Conservation (phyloP, 331 rosid species). For the Pyracantha coccinea region DNA sequence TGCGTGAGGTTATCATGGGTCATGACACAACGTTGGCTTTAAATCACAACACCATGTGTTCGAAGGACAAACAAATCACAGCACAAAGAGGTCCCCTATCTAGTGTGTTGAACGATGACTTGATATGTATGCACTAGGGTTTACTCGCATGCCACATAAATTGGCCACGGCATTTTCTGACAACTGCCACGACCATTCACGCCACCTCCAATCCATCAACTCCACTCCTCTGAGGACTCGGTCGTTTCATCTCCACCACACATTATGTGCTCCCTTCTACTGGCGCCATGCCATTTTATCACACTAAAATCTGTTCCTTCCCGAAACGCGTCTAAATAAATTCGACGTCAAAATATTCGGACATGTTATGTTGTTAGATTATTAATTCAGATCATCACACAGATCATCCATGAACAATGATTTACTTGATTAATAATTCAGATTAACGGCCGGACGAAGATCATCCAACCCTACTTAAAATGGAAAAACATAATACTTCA, state of each 20-base stretch:
- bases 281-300: not conserved
- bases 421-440: not conserved
- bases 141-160: not conserved
- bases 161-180: constrained; percentile 22
- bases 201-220: not conserved
- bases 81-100: constrained; percentile 4
- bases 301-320: too few relatives aligned
- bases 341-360: too few relatives aligned
- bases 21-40: too few relatives aligned
- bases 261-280: not conserved
- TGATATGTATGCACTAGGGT: not conserved
- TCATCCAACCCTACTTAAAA: not conserved
- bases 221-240: not conserved
- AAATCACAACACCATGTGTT: not conserved
- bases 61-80: not conserved
- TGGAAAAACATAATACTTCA: not conserved
- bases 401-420: too few relatives aligned
- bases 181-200: constrained; percentile 13
- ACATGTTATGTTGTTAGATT: too few relatives aligned
- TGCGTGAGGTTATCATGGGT: too few relatives aligned
- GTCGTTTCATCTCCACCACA: not conserved
- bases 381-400: too few relatives aligned
- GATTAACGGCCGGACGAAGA: not conserved
- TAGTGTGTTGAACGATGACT: not conserved
- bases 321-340: too few relatives aligned